Conservation (phyloP, 352 stramenopile genomes). For the Globisporangium nagaii region DNA sequence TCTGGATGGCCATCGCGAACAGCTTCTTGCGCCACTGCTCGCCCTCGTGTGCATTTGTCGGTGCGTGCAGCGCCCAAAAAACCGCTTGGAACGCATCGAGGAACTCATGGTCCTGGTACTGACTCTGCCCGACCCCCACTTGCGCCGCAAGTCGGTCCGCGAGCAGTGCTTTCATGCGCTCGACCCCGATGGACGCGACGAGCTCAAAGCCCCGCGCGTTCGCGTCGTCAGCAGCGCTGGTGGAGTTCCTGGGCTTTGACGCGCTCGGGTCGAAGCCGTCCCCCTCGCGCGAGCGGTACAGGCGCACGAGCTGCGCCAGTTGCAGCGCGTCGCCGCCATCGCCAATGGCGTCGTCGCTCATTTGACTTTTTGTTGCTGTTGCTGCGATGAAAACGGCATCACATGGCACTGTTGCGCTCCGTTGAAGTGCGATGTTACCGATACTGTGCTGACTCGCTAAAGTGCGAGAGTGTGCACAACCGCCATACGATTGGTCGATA, state of each 20-base stretch:
- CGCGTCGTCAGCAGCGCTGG: background rate
- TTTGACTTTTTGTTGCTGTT: no score
- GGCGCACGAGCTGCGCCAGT: constrained; percentile 19
- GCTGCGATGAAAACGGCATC: no score
- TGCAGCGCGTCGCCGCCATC: background rate
- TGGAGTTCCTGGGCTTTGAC: background rate
- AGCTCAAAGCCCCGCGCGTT: constrained; percentile 11
- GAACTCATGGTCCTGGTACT: constrained; percentile 26
- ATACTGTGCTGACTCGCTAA: constrained; percentile 9
- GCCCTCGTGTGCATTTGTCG: constrained; percentile 8
- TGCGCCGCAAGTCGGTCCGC: constrained; percentile 14
- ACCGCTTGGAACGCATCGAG: constrained; percentile 23
- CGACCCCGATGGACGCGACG: constrained; percentile 11
- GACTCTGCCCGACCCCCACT: constrained; percentile 18
- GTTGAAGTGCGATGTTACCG: constrained; percentile 2
- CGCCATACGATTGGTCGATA: constrained; percentile 1
- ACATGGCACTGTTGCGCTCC: no score
- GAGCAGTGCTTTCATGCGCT: constrained; percentile 22
- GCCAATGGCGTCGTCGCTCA: background rate
- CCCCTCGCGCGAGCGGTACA: constrained; percentile 14
- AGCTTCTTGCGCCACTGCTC: constrained; percentile 19
- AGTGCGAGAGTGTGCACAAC: constrained; percentile 13
- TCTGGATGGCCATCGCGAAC: constrained; percentile 19
- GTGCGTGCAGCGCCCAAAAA: constrained; percentile 27
- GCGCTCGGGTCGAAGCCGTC: background rate